Base-by-base conservation (phyloP, 1,284 basidiomycete genomes). In the Thecaphora thlaspeos region DNA sequence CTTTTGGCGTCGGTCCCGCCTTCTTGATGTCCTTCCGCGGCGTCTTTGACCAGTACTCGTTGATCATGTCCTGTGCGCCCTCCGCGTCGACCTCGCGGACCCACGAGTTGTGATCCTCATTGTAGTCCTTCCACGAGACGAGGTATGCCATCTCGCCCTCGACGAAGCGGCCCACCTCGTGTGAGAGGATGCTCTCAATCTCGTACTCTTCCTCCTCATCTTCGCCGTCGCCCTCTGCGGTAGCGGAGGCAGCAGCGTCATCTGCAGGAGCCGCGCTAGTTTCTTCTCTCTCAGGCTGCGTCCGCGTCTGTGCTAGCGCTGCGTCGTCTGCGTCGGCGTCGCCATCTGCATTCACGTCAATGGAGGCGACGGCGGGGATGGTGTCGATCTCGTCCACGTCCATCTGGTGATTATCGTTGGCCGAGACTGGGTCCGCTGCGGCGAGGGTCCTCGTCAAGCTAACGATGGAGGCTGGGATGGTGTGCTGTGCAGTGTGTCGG, bases 51-150 rank as follows among this genome's bases (percentile, higher is more conserved):
- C 65, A 61, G 44, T 64, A 64, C 38, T 63, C 60, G 8, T 45
- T 11, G 21, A 63, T 56, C 64, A 68, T 63, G 54, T 68, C 64
- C 42, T 55, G 48, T 3, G 60, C 60, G n/a, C 57, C 57, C 4
- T 51, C 68, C 37, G 68, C 68, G 24, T 71, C 68, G 14, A 22
- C 30, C n/a, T 66, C 66, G 30, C 51, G 51, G 18, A 70, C 70
- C 70, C 70, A 71, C 12, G 51, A 47, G 45, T 71, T 68, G 28
- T 71, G 60, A 17, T 42, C 41, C 3, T 54, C 39, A 10, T 52
- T 50, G 39, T 71, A 72, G 11, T 69, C 70, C 36, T 69, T 64
- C 70, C 70, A 72, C 28, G 64, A 63, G 22, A 71, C 69, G 41
- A 53, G 61, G 48, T 70, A 72, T n/a, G 68, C 70, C 26, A 68